These are phyloP conservation scores for Fonsecaea multimorphosa DNA, from an alignment of 2,329 filamentous ascomycete species.

Conservation along the genomic window DNA sequence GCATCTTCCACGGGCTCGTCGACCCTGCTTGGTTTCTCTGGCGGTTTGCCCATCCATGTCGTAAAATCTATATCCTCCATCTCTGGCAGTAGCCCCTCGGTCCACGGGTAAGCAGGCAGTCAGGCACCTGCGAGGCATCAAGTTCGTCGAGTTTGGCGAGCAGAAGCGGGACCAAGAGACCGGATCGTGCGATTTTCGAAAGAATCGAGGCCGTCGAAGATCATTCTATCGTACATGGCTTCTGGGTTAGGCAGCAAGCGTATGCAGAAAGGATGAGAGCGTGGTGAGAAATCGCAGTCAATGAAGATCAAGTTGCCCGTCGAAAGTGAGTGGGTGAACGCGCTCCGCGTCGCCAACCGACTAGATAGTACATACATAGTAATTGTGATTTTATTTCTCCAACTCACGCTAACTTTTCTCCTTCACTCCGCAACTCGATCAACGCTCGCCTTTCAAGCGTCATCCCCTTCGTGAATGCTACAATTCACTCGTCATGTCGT, in stretches of 20 bases:
- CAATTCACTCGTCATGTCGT: slow-evolving; percentile 26
- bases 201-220: background rate
- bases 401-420: background rate
- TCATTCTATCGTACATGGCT: background rate
- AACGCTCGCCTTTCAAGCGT: background rate
- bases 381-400: background rate
- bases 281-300: background rate
- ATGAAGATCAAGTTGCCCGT: background rate
- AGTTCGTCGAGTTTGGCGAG: background rate
- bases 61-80: slow-evolving; percentile 27
- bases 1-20: slow-evolving; percentile 3
- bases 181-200: background rate
- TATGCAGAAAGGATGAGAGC: background rate
- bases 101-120: background rate
- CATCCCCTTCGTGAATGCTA: slow-evolving; percentile 27
- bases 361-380: no score
- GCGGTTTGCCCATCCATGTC: slow-evolving; percentile 35
- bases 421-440: background rate
- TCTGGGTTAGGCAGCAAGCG: background rate
- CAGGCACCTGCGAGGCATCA: background rate
- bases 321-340: background rate
- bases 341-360: background rate
- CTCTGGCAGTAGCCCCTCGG: background rate
- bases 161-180: background rate
- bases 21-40: slow-evolving; percentile 13